phyloP scores from a whole-genome alignment of 768 basidiomycete species.

The Lactarius indigo region DNA sequence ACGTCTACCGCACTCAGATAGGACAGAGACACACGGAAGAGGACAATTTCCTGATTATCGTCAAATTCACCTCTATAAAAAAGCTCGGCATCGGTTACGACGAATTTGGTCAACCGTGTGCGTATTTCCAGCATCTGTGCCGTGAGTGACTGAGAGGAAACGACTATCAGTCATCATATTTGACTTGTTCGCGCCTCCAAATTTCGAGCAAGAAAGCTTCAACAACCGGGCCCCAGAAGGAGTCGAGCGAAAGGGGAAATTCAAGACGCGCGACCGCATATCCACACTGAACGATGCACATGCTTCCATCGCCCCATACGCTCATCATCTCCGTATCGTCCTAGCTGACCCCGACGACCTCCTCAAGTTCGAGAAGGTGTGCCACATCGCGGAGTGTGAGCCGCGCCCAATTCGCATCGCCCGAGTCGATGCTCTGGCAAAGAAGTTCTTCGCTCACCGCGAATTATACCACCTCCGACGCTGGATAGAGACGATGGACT shows the following conservation, averaged over 20 bases:
- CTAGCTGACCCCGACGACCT: conserved; percentile 51
- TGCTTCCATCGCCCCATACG: conserved; percentile 58
- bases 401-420: conserved; percentile 29
- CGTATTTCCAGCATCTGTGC: not conserved
- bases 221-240: conserved; percentile 46
- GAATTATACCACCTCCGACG: conserved; percentile 44
- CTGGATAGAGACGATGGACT: conserved; percentile 48
- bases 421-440: conserved; percentile 46
- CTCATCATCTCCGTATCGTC: conserved; percentile 63
- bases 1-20: conserved; percentile 1
- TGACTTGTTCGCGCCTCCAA: conserved; percentile 44
- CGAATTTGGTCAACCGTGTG: conserved; percentile 12
- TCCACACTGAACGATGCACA: conserved; percentile 57
- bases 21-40: conserved; percentile 22
- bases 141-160: not conserved
- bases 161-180: conserved; percentile 15
- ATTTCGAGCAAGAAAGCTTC: conserved; percentile 57
- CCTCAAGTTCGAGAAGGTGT: conserved; percentile 50
- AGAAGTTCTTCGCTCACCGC: conserved; percentile 49
- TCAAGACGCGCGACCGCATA: conserved; percentile 54
- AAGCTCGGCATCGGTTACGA: conserved; percentile 23
- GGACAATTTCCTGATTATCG: not conserved
- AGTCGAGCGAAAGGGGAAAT: conserved; percentile 33
- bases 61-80: conserved; percentile 20
- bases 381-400: conserved; percentile 45